Evolutionary conservation across 805 yeast genomes (phyloP).

Genomic region (Wickerhamiella vanderwaltii): DNA sequence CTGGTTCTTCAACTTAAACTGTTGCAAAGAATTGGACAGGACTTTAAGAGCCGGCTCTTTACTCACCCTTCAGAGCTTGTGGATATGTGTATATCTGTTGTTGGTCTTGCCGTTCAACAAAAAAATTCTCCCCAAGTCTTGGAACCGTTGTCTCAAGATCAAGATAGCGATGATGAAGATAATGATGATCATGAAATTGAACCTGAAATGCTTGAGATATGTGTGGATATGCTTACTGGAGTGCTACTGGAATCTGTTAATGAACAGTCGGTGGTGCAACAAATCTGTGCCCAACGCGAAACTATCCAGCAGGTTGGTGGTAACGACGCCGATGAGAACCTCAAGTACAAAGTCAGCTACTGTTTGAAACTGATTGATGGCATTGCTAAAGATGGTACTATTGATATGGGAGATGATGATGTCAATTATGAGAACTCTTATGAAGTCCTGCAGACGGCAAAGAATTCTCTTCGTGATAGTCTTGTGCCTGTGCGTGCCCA

Average conservation of each 20-base stretch:
- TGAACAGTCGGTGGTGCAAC: slow-evolving; percentile 12
- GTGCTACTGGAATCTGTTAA: slow-evolving; percentile 23
- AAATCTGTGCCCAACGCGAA: slow-evolving; percentile 14
- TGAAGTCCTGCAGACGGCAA: slow-evolving; percentile 42
- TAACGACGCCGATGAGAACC: neutral
- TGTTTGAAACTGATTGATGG: slow-evolving; percentile 18
- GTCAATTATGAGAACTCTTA: slow-evolving; percentile 13
- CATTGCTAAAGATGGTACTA: slow-evolving; percentile 2
- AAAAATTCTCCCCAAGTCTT: slow-evolving; percentile 14
- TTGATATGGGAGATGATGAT: slow-evolving; percentile 16
- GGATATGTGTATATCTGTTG: slow-evolving; percentile 34
- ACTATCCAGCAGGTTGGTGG: slow-evolving; percentile 1
- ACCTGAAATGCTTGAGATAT: slow-evolving; percentile 24
- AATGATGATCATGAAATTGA: slow-evolving; percentile 24
- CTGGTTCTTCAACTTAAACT: slow-evolving; percentile 33
- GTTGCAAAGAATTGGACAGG: slow-evolving; percentile 47
- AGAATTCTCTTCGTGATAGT: slow-evolving; percentile 60
- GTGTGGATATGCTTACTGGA: slow-evolving; percentile 26
- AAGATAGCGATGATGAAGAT: slow-evolving; percentile 24
- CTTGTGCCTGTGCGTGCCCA: slow-evolving; percentile 76
- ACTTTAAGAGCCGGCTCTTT: slow-evolving; percentile 45
- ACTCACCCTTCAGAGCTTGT: slow-evolving; percentile 48
- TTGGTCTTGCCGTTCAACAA: slow-evolving; percentile 28
- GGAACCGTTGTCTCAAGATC: neutral
- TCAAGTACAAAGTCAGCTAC: slow-evolving; percentile 18